A percentile compares a stretch with the other conserved stretches of the same genome.
Evolutionary conservation across 352 stramenopile genomes (phyloP).

Genomic region (Phytophthora sojae): DNA sequence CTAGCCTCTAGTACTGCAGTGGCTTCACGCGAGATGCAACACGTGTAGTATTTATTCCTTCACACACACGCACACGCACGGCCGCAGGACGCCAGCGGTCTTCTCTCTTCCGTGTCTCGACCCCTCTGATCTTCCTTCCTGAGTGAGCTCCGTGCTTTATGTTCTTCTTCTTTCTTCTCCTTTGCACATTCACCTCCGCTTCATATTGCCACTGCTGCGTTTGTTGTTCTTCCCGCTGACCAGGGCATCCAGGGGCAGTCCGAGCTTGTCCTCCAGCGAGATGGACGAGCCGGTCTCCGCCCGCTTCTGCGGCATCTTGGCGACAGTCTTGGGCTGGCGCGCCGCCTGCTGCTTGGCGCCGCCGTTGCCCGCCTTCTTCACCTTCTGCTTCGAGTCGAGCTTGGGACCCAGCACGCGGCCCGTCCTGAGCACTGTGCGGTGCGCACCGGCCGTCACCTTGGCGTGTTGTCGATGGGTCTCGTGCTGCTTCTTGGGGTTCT

Average conservation of each 20-base stretch:
- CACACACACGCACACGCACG: slow-evolving; percentile 28
- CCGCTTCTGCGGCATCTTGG: slow-evolving; percentile 33
- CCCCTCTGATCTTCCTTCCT: slow-evolving; percentile 9
- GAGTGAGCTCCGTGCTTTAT: slow-evolving; percentile 3
- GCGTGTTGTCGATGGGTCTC: slow-evolving; percentile 51
- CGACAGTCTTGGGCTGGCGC: slow-evolving; percentile 37
- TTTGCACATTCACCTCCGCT: slow-evolving; percentile 37
- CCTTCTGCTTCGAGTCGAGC: slow-evolving; percentile 23
- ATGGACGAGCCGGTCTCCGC: slow-evolving; percentile 30
- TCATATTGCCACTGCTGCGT: slow-evolving; percentile 35
- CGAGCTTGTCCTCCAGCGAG: slow-evolving; percentile 70
- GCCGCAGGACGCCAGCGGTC: slow-evolving; percentile 18
- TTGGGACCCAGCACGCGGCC: slow-evolving; percentile 71
- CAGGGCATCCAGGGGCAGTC: slow-evolving; percentile 72
- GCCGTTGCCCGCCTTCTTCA: slow-evolving; percentile 18
- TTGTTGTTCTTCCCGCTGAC: slow-evolving; percentile 47
- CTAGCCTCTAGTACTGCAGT: slow-evolving; percentile 18
- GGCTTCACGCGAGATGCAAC: slow-evolving; percentile 33
- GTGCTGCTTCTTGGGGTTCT: slow-evolving; percentile 59
- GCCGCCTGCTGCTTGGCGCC: slow-evolving; percentile 32
- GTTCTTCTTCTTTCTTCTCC: slow-evolving; percentile 7
- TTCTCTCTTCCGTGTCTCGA: slow-evolving; percentile 31
- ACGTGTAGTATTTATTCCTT: slow-evolving; percentile 44
- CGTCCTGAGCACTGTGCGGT: slow-evolving; percentile 64
- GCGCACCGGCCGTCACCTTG: slow-evolving; percentile 47